Percentiles rank a stretch among this genome's conserved stretches.
These are phyloP conservation scores for Lyophyllum shimeji DNA, from an alignment of 768 basidiomycete species.

Conservation along the genomic window DNA sequence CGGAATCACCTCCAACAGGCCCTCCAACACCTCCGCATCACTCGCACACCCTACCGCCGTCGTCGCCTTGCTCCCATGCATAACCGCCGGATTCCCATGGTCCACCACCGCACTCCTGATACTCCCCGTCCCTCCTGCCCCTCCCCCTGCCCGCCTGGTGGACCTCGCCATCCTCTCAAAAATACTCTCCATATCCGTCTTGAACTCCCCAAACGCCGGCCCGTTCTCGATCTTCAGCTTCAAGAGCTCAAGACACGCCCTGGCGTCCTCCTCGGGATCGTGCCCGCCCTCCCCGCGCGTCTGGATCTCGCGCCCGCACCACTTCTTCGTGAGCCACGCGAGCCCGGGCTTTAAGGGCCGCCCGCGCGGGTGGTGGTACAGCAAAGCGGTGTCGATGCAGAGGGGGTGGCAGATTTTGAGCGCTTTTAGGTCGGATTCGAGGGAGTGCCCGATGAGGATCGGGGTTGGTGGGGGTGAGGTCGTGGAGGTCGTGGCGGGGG, in stretches of 20 bases:
- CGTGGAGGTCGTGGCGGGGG: conserved; percentile 20
- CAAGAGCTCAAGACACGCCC: conserved; percentile 83
- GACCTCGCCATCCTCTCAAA: conserved; percentile 80
- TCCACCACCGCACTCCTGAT: conserved; percentile 75
- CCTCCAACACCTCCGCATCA: conserved; percentile 80
- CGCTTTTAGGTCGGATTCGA: conserved; percentile 91
- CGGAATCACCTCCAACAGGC: conserved; percentile 54
- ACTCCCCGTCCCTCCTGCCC: conserved; percentile 37
- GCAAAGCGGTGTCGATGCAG: conserved; percentile 89
- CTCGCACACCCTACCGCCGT: conserved; percentile 71
- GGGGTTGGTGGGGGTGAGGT: conserved; percentile 50
- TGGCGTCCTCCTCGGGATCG: conserved; percentile 93
- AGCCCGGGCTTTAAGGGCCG: conserved; percentile 92
- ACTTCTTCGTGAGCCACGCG: conserved; percentile 96
- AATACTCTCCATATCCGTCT: conserved; percentile 81
- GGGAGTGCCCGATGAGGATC: conserved; percentile 91
- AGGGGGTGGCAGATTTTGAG: conserved; percentile 83
- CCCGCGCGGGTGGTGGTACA: conserved; percentile 92
- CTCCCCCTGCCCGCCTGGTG: conserved; percentile 32
- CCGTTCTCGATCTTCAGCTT: conserved; percentile 79
- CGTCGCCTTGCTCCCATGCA: conserved; percentile 84
- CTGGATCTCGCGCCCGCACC: conserved; percentile 91
- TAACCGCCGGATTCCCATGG: conserved; percentile 77
- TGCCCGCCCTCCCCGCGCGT: conserved; percentile 82
- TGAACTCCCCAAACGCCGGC: conserved; percentile 82